Percentiles rank a stretch among this genome's conserved stretches.
Conservation (phyloP, 2,329 filamentous ascomycete genomes). For the Aspergillus neotritici region DNA sequence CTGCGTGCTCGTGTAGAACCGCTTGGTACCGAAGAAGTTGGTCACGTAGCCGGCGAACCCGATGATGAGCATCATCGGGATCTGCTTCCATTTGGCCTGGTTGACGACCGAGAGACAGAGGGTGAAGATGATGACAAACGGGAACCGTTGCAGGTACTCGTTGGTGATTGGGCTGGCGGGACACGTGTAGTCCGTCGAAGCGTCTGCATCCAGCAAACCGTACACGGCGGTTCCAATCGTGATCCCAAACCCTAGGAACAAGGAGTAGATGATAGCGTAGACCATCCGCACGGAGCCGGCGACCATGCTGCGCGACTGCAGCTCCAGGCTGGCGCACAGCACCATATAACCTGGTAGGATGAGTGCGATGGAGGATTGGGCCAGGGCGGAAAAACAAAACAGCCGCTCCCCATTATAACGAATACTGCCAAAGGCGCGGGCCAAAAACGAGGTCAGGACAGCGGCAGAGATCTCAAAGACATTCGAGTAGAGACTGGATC, state of each 20-base stretch:
- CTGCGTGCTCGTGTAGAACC: slow-evolving; percentile 66
- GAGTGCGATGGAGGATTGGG: slow-evolving; percentile 66
- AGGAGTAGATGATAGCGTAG: slow-evolving; percentile 68
- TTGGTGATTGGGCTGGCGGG: slow-evolving; percentile 47
- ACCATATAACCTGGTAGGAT: slow-evolving; percentile 67
- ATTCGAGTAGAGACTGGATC: slow-evolving; percentile 63
- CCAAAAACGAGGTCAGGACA: slow-evolving; percentile 63
- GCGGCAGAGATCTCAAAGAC: slow-evolving; percentile 63
- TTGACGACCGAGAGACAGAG: slow-evolving; percentile 73
- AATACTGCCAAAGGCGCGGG: slow-evolving; percentile 64
- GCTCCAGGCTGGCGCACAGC: slow-evolving; percentile 57
- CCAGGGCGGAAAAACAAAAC: slow-evolving; percentile 68
- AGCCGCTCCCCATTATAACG: slow-evolving; percentile 42
- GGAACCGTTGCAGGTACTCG: slow-evolving; percentile 52
- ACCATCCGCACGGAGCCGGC: slow-evolving; percentile 71
- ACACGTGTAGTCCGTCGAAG: slow-evolving; percentile 48
- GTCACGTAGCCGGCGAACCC: slow-evolving; percentile 69
- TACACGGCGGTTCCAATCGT: slow-evolving; percentile 62
- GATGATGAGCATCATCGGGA: slow-evolving; percentile 71
- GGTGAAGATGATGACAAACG: slow-evolving; percentile 71
- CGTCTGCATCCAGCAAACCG: slow-evolving; percentile 54
- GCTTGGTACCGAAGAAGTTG: slow-evolving; percentile 67
- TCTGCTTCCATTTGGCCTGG: slow-evolving; percentile 75
- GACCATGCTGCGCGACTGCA: slow-evolving; percentile 64
- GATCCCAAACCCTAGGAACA: slow-evolving; percentile 68